Conservation (phyloP, 768 basidiomycete species). For the Lactifluus pinguis region DNA sequence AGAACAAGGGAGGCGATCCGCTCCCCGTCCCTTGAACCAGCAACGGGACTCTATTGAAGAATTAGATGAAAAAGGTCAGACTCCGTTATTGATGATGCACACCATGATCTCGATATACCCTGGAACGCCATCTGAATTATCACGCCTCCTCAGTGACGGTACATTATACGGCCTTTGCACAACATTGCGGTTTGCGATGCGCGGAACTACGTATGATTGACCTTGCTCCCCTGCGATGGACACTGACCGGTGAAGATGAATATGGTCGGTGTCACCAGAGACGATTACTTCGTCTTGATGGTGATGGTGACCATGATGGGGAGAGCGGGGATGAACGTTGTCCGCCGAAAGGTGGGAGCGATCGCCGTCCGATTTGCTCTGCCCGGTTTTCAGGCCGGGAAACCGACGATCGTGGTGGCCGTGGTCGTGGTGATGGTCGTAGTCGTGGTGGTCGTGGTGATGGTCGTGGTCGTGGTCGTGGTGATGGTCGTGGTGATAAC, state of each 20-base stretch:
- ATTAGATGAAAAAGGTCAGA: neutral
- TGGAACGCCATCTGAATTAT: constrained; percentile 23
- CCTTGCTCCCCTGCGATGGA: constrained; percentile 19
- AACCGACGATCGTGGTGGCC: neutral
- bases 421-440: neutral
- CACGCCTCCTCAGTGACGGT: constrained; percentile 2
- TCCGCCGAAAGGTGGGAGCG: neutral
- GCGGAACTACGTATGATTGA: constrained; percentile 16
- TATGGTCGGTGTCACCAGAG: constrained; percentile 21
- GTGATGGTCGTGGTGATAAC: constrained; percentile 12
- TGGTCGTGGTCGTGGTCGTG: neutral
- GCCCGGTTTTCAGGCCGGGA: neutral
- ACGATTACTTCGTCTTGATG: constrained; percentile 20
- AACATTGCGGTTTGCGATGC: constrained; percentile 12
- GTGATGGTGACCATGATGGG: constrained; percentile 1
- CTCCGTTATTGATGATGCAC: constrained; percentile 19
- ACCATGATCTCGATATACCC: constrained; percentile 46
- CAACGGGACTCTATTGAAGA: constrained; percentile 27
- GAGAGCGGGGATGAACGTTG: constrained; percentile 13
- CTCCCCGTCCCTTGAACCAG: constrained; percentile 27
- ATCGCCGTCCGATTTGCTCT: neutral
- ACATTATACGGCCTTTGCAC: constrained; percentile 11
- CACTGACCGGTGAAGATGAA: constrained; percentile 17
- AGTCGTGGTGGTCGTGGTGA: constrained; percentile 3
- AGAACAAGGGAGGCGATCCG: constrained; percentile 36